Evolutionary conservation across 352 stramenopile genomes (phyloP).

Genomic region (Globisporangium iwayamae): DNA sequence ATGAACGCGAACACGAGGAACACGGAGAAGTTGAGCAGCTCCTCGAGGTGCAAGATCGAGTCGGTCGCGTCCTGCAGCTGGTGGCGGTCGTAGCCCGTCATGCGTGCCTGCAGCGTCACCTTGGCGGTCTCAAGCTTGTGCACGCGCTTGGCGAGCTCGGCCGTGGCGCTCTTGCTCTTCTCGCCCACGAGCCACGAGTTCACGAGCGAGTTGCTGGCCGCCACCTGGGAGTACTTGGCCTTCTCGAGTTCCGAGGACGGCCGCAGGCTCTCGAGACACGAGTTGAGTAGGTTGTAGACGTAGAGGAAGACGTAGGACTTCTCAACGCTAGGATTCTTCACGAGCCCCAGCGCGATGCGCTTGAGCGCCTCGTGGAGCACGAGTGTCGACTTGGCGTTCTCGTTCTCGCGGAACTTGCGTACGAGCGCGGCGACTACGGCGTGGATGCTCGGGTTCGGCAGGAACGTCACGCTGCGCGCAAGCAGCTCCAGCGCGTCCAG

Average conservation of each 20-base stretch:
- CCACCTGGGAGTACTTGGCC: constrained; percentile 38
- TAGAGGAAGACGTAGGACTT: constrained; percentile 85
- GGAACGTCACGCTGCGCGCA: constrained; percentile 75
- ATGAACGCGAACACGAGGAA: constrained; percentile 79
- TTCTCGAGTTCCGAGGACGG: constrained; percentile 67
- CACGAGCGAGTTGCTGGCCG: constrained; percentile 28
- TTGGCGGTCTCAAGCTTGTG: constrained; percentile 44
- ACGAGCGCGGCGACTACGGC: constrained; percentile 69
- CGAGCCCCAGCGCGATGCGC: constrained; percentile 68
- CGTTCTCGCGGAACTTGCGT: constrained; percentile 63
- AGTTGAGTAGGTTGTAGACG: constrained; percentile 78
- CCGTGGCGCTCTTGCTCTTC: constrained; percentile 62
- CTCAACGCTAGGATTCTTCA: constrained; percentile 83
- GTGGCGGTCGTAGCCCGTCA: constrained; percentile 81
- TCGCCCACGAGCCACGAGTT: constrained; percentile 79
- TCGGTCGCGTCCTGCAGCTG: constrained; percentile 48
- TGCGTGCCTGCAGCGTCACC: constrained; percentile 61
- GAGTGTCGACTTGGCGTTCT: constrained; percentile 48
- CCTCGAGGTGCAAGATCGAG: constrained; percentile 64
- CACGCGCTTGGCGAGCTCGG: constrained; percentile 59
- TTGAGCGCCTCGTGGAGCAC: constrained; percentile 79
- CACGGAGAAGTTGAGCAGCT: constrained; percentile 84
- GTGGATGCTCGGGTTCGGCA: constrained; percentile 83
- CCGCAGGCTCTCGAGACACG: constrained; percentile 68
- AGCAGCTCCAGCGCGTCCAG: constrained; percentile 81